phyloP scores from a whole-genome alignment of 106 monocot species.

The Vanilla planifolia region DNA sequence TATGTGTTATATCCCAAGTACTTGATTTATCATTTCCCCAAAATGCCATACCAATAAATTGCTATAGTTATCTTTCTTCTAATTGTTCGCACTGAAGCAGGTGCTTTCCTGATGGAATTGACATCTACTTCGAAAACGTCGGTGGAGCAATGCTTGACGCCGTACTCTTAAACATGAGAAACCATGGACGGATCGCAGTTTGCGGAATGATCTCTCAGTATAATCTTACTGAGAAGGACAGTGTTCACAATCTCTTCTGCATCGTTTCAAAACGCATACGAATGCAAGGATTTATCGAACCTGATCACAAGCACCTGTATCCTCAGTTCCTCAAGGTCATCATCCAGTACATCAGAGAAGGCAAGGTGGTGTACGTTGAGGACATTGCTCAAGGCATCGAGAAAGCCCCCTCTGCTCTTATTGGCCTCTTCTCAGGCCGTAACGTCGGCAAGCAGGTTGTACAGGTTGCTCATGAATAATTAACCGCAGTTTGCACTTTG shows the following conservation, averaged over 20 bases:
- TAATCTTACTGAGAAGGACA: slow-evolving; percentile 27
- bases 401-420: slow-evolving; percentile 35
- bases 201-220: slow-evolving; percentile 60
- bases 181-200: slow-evolving; percentile 27
- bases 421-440: slow-evolving; percentile 36
- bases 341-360: slow-evolving; percentile 25
- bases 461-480: slow-evolving; percentile 21
- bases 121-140: slow-evolving; percentile 62
- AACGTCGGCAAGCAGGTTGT: slow-evolving; percentile 58
- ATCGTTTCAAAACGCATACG: slow-evolving; percentile 24
- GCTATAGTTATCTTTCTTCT: too few relatives aligned
- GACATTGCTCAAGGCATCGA: slow-evolving; percentile 41
- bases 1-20: too few relatives aligned
- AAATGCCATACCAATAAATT: too few relatives aligned
- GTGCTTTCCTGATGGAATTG: slow-evolving; percentile 56
- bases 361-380: slow-evolving; percentile 35
- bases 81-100: too few relatives aligned
- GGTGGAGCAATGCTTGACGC: slow-evolving; percentile 58
- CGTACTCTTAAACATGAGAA: slow-evolving; percentile 46
- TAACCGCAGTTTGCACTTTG: too few relatives aligned
- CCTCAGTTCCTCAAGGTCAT: slow-evolving; percentile 30
- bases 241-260: slow-evolving; percentile 25
- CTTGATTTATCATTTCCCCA: too few relatives aligned
- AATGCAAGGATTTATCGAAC: slow-evolving; percentile 37
- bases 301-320: slow-evolving; percentile 23